Conservation (phyloP, 2,329 filamentous ascomycete species). For the Plectosphaerella sp. region DNA sequence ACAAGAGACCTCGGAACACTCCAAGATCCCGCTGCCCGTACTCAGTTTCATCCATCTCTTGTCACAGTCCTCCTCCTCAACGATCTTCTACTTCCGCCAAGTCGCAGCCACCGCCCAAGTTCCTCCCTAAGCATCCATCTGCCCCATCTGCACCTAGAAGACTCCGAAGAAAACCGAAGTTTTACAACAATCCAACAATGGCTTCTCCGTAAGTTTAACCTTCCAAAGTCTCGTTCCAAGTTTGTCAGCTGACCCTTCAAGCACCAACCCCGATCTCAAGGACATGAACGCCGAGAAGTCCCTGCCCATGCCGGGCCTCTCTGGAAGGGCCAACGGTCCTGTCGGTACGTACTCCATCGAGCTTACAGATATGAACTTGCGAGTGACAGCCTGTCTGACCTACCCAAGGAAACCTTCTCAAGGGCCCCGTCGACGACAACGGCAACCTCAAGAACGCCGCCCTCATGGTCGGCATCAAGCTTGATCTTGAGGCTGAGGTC, state of each 20-base stretch:
- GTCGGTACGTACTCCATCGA: slow-evolving; percentile 15
- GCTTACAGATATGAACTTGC: slow-evolving; percentile 59
- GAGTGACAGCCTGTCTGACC: slow-evolving; percentile 42
- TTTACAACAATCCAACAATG: slow-evolving; percentile 8
- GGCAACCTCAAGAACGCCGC: slow-evolving; percentile 54
- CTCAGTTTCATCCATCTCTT: neutral
- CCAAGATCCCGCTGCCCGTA: neutral
- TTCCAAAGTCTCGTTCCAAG: slow-evolving; percentile 4
- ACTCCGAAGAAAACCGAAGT: neutral
- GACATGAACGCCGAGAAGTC: slow-evolving; percentile 4
- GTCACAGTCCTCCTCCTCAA: neutral
- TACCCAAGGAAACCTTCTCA: slow-evolving; percentile 46
- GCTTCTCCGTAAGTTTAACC: slow-evolving; percentile 6
- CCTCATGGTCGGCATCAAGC: slow-evolving; percentile 57
- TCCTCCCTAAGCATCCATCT: neutral
- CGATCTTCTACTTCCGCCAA: neutral
- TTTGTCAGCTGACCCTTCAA: slow-evolving; percentile 2
- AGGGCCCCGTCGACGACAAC: slow-evolving; percentile 52
- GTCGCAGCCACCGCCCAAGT: neutral
- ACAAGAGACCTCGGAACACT: neutral
- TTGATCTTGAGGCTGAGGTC: slow-evolving; percentile 59
- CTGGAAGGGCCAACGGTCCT: slow-evolving; percentile 25
- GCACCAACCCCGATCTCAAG: slow-evolving; percentile 1
- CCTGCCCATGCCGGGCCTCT: slow-evolving; percentile 38
- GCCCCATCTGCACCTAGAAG: neutral